phyloP scores from a whole-genome alignment of 495 filamentous ascomycete genomes.

The Penicillium maclennaniae region DNA sequence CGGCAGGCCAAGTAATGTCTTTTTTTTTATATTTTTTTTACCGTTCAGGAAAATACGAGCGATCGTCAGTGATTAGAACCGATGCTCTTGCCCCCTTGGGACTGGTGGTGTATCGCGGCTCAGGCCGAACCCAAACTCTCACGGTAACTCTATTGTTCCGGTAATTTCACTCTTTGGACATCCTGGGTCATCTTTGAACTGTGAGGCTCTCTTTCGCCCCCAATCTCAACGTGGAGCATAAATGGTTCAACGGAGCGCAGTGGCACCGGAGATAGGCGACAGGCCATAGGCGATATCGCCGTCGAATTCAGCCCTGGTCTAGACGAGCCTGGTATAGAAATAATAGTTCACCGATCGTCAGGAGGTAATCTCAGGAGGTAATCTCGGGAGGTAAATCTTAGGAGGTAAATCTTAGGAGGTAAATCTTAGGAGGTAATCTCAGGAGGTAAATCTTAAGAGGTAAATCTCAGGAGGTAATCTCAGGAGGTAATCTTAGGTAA shows the following conservation, averaged over 20 bases:
- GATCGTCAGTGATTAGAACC: constrained; percentile 22
- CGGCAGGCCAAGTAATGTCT: constrained; percentile 4
- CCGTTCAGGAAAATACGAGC: constrained; percentile 26
- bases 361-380: neutral
- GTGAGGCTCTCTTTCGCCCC: neutral
- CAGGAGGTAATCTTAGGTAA: no score
- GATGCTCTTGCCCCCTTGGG: neutral
- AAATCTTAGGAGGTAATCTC: neutral
- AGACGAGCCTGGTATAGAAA: neutral
- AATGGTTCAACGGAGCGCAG: neutral
- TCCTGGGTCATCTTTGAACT: neutral
- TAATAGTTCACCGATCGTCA: neutral
- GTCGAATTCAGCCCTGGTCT: neutral
- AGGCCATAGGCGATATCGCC: neutral
- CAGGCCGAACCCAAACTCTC: constrained; percentile 23
- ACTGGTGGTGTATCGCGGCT: constrained; percentile 12
- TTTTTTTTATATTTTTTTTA: no score
- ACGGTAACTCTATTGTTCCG: constrained; percentile 9
- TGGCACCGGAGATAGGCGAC: neutral
- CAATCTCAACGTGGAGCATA: neutral
- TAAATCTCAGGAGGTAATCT: neutral
- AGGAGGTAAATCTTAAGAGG: no score
- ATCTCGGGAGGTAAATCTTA: neutral
- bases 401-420: neutral
- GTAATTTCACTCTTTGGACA: neutral